Evolutionary conservation across 345 rosid genomes (phyloP), one percentile per base, ranked within the genome.

Genomic region (Melastoma malabathricum): DNA sequence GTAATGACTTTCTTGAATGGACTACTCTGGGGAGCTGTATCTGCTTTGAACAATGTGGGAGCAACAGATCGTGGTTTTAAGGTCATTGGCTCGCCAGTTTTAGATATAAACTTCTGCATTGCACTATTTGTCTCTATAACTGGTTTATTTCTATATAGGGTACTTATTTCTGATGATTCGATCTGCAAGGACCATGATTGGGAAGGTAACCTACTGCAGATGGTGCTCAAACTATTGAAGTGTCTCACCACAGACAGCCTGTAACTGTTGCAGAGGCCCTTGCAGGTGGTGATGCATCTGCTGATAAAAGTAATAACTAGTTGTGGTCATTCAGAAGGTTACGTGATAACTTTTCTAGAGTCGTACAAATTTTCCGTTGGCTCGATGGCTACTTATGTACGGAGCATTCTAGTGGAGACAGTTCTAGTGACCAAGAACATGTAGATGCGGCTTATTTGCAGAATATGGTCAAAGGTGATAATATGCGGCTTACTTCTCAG

Each of bases 21-120:
- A 52, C 81, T 73, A 62, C 51, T 92, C 60, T 92, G 95, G 90
- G 98, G 97, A 65, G 57, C 84, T 54, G 76, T 87, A 64, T 81
- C 82, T 55, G 75, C 78, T 27, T 55, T 66, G 58, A 64, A 70
- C 59, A 66, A 64, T 38, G 54, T 50, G 44, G 75, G 63, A 58
- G 68, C 56, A 45, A 64, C 62, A 62, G 68, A 55, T 50, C 51
- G 56, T 56, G 76, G 60, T 29, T 54, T 46, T 34, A 68, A 75
- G 60, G 65, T 56, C 54, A 67, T 75, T 51, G 59, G 53, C 9
- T 48, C 68, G 49, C 62, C 46, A 53, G 64, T 76, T 63, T 72
- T 64, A 22, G 70, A 65, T 68, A 44, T 82, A 31, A 66, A 64
- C 44, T 54, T 16, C 53, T 50, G 61, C 34, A 53, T 81, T 5